Evolutionary conservation across 2,329 filamentous ascomycete species (phyloP), one percentile per base, ranked within the genome.

Genomic region (Bisporella sp.): DNA sequence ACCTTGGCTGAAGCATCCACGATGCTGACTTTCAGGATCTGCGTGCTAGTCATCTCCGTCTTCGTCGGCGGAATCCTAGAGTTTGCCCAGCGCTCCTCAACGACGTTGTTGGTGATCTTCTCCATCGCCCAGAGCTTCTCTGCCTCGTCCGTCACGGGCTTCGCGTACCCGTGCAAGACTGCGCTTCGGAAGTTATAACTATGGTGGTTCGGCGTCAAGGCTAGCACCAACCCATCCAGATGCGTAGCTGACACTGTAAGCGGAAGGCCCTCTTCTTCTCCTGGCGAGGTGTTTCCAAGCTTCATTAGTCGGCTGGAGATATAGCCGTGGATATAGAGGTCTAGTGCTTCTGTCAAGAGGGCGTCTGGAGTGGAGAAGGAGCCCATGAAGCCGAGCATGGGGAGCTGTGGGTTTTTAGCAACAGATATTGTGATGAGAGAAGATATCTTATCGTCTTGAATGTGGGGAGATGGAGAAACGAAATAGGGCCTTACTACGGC

Each of bases 371-470:
- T 69, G 52, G 72, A 70, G 64, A 84, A 92, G 29, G 84, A 87
- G 12, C 82, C 87, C 76, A 93, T 86, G 59, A 87, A 81, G 46
- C 87, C 87, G 61, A 95, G 88, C 87, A 95, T 92, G 54, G 89
- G 89, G 1, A 95, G 75, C 47, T 84, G 82, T 11, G 49, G 44
- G 30, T 21, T 21, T 21, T 21, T 21, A 21, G 21, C 3, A 3
- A 21, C 21, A 3, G 3, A 3, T 21, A 21, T 21, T 21, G 21
- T 21, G 21, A 21, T 21, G 21, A 21, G 48, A 49, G 30, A 53
- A 53, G 6, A 45, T 47, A 4, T 46, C 28, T 5, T 42, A 35
- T 35, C 11, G 37, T 21, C 21, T 21, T 21, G 21, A 21, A 21
- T 2, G 21, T 21, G 21, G 21, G 21, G 3, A 21, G 21, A 21